Evolutionary conservation across 106 monocot genomes (phyloP), one percentile per base, ranked within the genome.

Genomic region (Acanthochlamys bracteata): DNA sequence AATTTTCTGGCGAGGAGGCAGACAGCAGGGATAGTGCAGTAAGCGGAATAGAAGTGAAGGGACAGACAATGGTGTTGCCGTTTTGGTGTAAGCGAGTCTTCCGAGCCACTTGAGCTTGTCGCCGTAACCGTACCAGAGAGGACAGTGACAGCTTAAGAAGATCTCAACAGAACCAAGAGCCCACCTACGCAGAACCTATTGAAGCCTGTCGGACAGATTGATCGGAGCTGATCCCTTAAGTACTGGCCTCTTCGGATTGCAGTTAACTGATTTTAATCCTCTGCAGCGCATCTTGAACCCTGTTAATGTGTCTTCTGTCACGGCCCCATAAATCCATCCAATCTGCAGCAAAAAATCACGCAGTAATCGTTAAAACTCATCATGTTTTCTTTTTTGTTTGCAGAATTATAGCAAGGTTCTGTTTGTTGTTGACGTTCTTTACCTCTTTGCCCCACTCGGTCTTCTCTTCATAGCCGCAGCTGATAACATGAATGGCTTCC

Each of bases 281-380:
- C 93, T 71, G 75, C 93, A 93, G 69, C 89, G 93, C 93, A 93
- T 93, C 85, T 93, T 93, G 80, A 93, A 93, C n/a, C 93, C 93
- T 23, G 93, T 93, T 40, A 93, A 20, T 23, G 88, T 93, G 39
- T 93, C 93, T 62, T 93, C 89, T 14, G 93, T 93, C 57, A 93
- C 93, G 0, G 93, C 88, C 25, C 93, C 93, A 24, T 93, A 93
- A 42, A 93, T 93, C 93, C 93, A 93, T 24, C 89, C 93, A 58
- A 93, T 93, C 92, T 92, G 82, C 42, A 15, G 39, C 0, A 24
- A 12, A 73, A 55, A 41, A 41, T 24, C 19, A 40, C 14, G 16
- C 17, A 15, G 40, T 40, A 3, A 40, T 40, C 9, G 17, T 0
- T 39, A 14, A 33, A 61, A 13, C 7, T 40, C 10, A 55, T 20